Percentiles rank a stretch among this genome's conserved stretches.
Conservation (phyloP, 768 basidiomycete genomes). For the Paxillus rubicundulus region DNA sequence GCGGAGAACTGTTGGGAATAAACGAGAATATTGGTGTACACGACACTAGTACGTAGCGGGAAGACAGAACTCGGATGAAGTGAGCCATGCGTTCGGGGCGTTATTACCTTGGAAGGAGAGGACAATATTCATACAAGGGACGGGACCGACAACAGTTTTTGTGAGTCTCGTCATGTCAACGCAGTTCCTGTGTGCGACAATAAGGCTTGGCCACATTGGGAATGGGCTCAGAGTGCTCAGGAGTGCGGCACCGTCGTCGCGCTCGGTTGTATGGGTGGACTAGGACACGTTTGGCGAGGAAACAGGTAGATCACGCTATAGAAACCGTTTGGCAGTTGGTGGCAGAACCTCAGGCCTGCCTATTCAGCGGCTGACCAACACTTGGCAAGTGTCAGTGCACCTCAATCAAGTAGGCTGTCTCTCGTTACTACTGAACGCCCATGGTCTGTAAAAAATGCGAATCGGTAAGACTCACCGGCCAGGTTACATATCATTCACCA, state of each 20-base stretch:
- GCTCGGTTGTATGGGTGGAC: background rate
- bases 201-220: conserved; percentile 26
- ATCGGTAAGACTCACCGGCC: conserved; percentile 43
- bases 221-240: conserved; percentile 1
- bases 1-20: conserved; percentile 26
- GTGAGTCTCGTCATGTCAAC: conserved; percentile 36
- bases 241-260: background rate
- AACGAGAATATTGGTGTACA: conserved; percentile 24
- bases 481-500: conserved; percentile 8
- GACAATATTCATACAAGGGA: conserved; percentile 27
- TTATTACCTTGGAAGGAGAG: conserved; percentile 21
- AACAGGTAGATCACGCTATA: too few relatives aligned
- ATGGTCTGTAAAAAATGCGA: conserved; percentile 93
- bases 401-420: too few relatives aligned
- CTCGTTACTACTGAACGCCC: conserved; percentile 12
- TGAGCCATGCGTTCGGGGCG: conserved; percentile 19
- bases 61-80: conserved; percentile 18
- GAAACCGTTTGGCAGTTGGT: too few relatives aligned
- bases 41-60: conserved; percentile 26
- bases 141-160: conserved; percentile 32
- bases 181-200: conserved; percentile 31
- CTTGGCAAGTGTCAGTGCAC: background rate
- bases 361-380: too few relatives aligned
- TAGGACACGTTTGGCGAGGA: background rate
- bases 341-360: too few relatives aligned